A percentile compares a stretch with the other conserved stretches of the same genome.
Conservation (phyloP, 768 basidiomycete species). For the Grammothele lineata region DNA sequence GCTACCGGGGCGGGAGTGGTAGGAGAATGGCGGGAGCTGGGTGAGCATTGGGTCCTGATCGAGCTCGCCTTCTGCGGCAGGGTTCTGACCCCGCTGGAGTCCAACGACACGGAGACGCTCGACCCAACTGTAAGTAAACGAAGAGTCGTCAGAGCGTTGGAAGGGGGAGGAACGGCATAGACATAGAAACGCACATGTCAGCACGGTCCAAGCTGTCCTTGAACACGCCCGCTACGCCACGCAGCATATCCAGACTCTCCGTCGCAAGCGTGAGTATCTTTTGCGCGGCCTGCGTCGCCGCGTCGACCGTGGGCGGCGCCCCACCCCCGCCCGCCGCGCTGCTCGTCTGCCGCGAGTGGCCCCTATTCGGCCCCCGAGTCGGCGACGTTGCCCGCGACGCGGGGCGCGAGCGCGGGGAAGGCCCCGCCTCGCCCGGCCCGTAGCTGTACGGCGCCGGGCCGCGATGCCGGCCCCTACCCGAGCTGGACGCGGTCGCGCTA, state of each 20-base stretch:
- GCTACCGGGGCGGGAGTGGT: slow-evolving; percentile 7
- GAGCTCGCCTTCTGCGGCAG: slow-evolving; percentile 6
- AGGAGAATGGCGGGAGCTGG: slow-evolving; percentile 9
- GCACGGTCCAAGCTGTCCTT: slow-evolving; percentile 85
- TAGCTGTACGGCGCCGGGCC: slow-evolving; percentile 25
- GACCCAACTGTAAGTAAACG: slow-evolving; percentile 60
- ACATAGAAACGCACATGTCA: slow-evolving; percentile 63
- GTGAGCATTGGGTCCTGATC: slow-evolving; percentile 13
- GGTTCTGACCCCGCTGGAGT: slow-evolving; percentile 49
- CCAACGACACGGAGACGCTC: slow-evolving; percentile 76
- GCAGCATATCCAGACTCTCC: slow-evolving; percentile 92
- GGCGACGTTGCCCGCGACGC: slow-evolving; percentile 30
- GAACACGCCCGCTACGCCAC: slow-evolving; percentile 82
- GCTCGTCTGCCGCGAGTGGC: slow-evolving; percentile 24
- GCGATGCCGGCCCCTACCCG: slow-evolving; percentile 7
- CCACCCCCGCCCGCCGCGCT: slow-evolving; percentile 10
- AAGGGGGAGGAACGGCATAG: too few relatives aligned
- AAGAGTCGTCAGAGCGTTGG: slow-evolving; percentile 2
- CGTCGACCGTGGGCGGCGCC: slow-evolving; percentile 38
- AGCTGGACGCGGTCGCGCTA: slow-evolving; percentile 15
- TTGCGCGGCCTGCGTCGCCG: slow-evolving; percentile 73
- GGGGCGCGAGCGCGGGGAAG: slow-evolving; percentile 22
- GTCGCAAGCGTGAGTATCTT: slow-evolving; percentile 79
- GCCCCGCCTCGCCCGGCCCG: slow-evolving; percentile 25
- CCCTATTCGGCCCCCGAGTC: slow-evolving; percentile 8